A percentile compares a stretch with the other conserved stretches of the same genome.
phyloP scores from a whole-genome alignment of 768 basidiomycete species.

The Cystobasidium tubakii region DNA sequence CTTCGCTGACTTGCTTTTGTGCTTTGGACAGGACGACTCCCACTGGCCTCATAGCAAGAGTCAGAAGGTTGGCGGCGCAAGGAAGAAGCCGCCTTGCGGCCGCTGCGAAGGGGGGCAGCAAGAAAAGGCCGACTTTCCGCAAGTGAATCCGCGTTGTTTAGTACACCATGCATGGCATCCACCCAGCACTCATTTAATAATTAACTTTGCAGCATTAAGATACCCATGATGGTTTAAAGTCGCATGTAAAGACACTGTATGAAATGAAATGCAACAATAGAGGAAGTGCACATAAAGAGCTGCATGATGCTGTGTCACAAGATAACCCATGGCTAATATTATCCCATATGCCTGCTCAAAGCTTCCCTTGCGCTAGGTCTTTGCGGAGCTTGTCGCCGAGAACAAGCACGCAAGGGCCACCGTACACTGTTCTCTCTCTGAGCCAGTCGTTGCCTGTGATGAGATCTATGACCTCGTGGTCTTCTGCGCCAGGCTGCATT shows the following conservation, averaged over 20 bases:
- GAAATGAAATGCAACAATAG: too few relatives aligned
- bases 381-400: slow-evolving; percentile 28
- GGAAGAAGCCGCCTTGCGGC: not conserved
- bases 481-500: slow-evolving; percentile 32
- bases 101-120: not conserved
- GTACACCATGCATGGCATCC: too few relatives aligned
- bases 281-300: too few relatives aligned
- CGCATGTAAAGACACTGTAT: too few relatives aligned
- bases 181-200: not conserved
- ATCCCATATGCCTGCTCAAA: slow-evolving; percentile 7
- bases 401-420: slow-evolving; percentile 32
- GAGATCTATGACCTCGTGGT: not conserved
- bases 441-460: slow-evolving; percentile 25
- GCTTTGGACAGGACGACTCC: not conserved
- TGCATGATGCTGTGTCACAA: too few relatives aligned
- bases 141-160: not conserved
- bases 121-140: not conserved
- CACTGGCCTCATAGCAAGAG: not conserved
- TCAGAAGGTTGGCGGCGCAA: not conserved
- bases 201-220: not conserved
- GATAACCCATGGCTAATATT: too few relatives aligned
- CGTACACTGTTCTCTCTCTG: slow-evolving; percentile 27
- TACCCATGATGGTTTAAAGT: too few relatives aligned
- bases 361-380: slow-evolving; percentile 8
- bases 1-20: too few relatives aligned